Evolutionary conservation across 768 basidiomycete genomes (phyloP).

Genomic region (Panus rudis): DNA sequence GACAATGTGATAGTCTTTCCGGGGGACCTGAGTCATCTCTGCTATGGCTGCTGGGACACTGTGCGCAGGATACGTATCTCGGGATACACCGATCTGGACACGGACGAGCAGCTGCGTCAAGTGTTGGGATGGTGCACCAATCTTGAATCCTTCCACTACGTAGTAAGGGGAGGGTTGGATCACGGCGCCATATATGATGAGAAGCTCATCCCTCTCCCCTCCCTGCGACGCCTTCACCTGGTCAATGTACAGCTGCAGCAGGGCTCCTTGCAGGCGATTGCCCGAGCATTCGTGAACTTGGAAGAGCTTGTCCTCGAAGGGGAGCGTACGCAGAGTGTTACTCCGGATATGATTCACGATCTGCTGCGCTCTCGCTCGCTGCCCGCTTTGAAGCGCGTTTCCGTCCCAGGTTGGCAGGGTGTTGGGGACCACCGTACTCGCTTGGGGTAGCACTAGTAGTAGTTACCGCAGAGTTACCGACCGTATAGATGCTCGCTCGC

Average conservation of each 20-base stretch:
- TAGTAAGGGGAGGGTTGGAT: conserved; percentile 24
- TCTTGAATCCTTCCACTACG: conserved; percentile 38
- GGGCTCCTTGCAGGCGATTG: conserved; percentile 29
- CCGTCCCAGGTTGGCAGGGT: too few relatives aligned
- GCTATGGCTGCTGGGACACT: conserved; percentile 24
- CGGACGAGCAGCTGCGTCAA: conserved; percentile 34
- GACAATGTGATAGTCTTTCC: conserved; percentile 36
- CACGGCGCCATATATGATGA: conserved; percentile 27
- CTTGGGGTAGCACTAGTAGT: too few relatives aligned
- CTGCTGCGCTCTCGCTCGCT: too few relatives aligned
- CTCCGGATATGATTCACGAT: too few relatives aligned
- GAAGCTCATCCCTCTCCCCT: conserved; percentile 16
- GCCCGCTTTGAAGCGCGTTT: too few relatives aligned
- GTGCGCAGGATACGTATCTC: conserved; percentile 33
- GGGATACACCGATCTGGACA: conserved; percentile 25
- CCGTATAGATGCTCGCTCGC: too few relatives aligned
- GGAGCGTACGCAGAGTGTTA: too few relatives aligned
- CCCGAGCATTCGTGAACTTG: conserved; percentile 29
- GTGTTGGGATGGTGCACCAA: conserved; percentile 33
- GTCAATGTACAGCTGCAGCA: conserved; percentile 34
- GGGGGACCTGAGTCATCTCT: conserved; percentile 36
- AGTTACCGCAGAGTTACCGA: too few relatives aligned
- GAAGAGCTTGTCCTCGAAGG: conserved; percentile 36
- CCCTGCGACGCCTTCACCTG: conserved; percentile 35
- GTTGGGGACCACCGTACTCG: too few relatives aligned